Evolutionary conservation across 805 yeast species (phyloP), one percentile per base, ranked within the genome.

Genomic region (Yamadazyma endophytica): DNA sequence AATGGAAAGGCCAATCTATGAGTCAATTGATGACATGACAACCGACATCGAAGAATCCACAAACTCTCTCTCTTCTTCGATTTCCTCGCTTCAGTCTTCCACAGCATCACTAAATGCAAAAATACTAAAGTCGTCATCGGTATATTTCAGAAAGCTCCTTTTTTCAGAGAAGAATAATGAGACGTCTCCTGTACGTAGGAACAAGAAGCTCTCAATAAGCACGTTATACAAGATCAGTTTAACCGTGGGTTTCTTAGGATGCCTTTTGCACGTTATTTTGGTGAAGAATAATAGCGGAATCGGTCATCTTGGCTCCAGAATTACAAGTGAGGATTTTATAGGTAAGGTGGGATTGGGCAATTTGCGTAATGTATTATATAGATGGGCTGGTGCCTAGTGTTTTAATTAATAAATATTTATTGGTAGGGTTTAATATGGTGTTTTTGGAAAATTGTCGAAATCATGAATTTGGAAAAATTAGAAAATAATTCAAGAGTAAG

Each of bases 161-260:
- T 53, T 58, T 32, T 31, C 37, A 12, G 53, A 50, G 6, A 14
- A 24, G 8, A 26, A 30, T 17, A 31, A 27, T 13, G 28, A 27
- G 12, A 14, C 17, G 11, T 15, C 24, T 5, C 35, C 37, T 11
- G 22, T 29, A 13, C 29, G 30, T 17, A 25, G 44, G 6, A 42
- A 43, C 15, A 43, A 44, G n/a, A 17, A 29, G 8, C 33, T 36
- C 31, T 30, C 33, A 16, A 12, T 43, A 15, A 38, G 40, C 16
- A 49, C 49, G 21, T 33, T 64, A 13, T 58, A 58, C 39, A 55
- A 50, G 31, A 31, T 62, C 17, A 61, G 68, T 26, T 40, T 63
- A 32, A 56, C 68, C 1, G 52, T 64, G 17, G 70, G 70, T 1
- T 48, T 64, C 26, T 45, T 64, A 21, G 70, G 71, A 2, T 47